Evolutionary conservation across 176 grass and related monocot genomes (phyloP).

Genomic region (Triticum monococcum): DNA sequence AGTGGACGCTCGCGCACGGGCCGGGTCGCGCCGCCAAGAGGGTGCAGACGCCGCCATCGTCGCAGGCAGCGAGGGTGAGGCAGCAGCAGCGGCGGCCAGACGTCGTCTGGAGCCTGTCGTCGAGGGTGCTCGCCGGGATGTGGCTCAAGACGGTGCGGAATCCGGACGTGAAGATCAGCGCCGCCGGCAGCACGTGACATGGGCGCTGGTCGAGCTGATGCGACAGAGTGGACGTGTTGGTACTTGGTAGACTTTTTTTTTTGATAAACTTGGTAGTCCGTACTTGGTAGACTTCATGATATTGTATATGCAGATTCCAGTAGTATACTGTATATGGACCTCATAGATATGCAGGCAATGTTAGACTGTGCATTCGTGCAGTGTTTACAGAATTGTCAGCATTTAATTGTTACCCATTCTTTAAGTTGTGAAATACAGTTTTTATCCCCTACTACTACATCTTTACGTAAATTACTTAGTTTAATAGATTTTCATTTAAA

Average conservation of each 20-base stretch:
- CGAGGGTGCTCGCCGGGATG: slow-evolving; percentile 75
- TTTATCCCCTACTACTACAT: no score
- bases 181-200: neutral
- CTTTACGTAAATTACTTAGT: no score
- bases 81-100: slow-evolving; percentile 45
- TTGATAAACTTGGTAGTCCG: no score
- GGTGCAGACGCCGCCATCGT: neutral
- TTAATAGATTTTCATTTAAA: no score
- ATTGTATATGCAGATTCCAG: neutral
- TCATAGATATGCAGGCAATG: neutral
- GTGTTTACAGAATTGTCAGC: no score
- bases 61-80: slow-evolving; percentile 19
- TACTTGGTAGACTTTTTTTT: neutral
- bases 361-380: neutral
- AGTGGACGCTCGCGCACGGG: slow-evolving; percentile 69
- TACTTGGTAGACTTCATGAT: neutral
- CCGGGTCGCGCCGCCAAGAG: slow-evolving; percentile 43
- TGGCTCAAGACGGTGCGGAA: slow-evolving; percentile 87
- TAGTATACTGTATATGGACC: neutral
- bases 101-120: slow-evolving; percentile 82
- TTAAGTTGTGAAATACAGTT: no score
- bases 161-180: slow-evolving; percentile 63
- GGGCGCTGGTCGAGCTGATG: neutral
- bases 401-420: no score
- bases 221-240: neutral